Percentiles rank a stretch among this genome's conserved stretches.
These are phyloP conservation scores for Lasiosphaeria ovina DNA, from an alignment of 495 filamentous ascomycete genomes.

Conservation along the genomic window DNA sequence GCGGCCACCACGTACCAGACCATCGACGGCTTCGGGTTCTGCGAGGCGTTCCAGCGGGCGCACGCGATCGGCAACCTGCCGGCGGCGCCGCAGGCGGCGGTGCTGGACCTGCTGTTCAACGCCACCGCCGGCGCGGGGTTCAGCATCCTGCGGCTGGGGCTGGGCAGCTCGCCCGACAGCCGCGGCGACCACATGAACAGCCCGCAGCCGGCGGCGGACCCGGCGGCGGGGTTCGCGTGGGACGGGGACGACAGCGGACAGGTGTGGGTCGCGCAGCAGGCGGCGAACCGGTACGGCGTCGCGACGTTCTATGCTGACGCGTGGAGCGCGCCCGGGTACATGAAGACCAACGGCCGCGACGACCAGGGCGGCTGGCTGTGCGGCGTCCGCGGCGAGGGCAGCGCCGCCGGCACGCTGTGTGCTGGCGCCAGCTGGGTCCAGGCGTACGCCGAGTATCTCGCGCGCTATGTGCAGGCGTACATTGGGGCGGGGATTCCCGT, in stretches of 20 bases:
- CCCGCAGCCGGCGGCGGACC: constrained; percentile 38
- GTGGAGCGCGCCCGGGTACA: constrained; percentile 56
- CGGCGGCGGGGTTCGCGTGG: constrained; percentile 33
- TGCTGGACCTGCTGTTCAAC: constrained; percentile 50
- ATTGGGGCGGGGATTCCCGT: constrained; percentile 43
- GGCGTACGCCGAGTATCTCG: constrained; percentile 55
- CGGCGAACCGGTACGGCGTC: constrained; percentile 42
- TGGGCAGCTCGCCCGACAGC: constrained; percentile 31
- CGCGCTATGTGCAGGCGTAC: constrained; percentile 54
- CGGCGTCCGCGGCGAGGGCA: constrained; percentile 37
- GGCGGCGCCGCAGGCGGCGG: constrained; percentile 27
- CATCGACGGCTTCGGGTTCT: constrained; percentile 51
- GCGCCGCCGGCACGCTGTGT: constrained; percentile 36
- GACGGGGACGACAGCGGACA: constrained; percentile 48
- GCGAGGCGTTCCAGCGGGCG: constrained; percentile 51
- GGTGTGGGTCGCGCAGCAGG: constrained; percentile 49
- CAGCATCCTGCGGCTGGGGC: constrained; percentile 52
- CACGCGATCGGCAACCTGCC: constrained; percentile 36
- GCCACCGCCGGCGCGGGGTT: constrained; percentile 49
- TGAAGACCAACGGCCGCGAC: constrained; percentile 54
- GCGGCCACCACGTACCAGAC: constrained; percentile 28
- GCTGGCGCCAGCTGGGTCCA: constrained; percentile 52
- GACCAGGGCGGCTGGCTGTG: constrained; percentile 48
- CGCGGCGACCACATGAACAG: constrained; percentile 30
- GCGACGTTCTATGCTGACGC: constrained; percentile 52